These are phyloP conservation scores for Nectriaceae sp. DNA, from an alignment of 2,329 filamentous ascomycete species.

Conservation along the genomic window DNA sequence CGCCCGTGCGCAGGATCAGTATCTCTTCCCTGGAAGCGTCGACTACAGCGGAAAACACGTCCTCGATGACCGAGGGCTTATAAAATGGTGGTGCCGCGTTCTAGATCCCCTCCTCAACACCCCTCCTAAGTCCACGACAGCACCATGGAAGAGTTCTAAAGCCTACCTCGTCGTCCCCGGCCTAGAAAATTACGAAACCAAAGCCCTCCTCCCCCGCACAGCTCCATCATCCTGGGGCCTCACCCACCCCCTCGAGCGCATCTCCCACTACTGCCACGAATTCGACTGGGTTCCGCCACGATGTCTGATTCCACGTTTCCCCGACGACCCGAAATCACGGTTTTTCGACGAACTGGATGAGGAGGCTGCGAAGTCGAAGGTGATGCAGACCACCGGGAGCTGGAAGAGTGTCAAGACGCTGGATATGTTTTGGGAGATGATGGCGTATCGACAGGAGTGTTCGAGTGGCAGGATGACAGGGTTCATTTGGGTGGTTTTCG, in stretches of 20 bases:
- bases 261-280: conserved; percentile 63
- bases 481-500: conserved; percentile 91
- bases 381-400: conserved; percentile 59
- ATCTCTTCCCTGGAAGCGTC: conserved; percentile 90
- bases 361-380: conserved; percentile 63
- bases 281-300: conserved; percentile 68
- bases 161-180: conserved; percentile 88
- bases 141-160: conserved; percentile 52
- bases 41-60: conserved; percentile 87
- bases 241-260: conserved; percentile 67
- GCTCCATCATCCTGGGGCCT: conserved; percentile 62
- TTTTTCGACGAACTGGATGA: conserved; percentile 89
- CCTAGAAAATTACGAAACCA: conserved; percentile 77
- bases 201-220: conserved; percentile 70
- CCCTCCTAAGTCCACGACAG: conserved; percentile 37
- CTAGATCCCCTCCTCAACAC: conserved; percentile 71
- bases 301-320: conserved; percentile 86
- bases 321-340: conserved; percentile 91
- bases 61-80: conserved; percentile 82
- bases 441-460: conserved; percentile 95
- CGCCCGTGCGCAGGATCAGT: conserved; percentile 88
- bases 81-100: conserved; percentile 95
- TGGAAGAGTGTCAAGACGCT: conserved; percentile 85
- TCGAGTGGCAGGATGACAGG: conserved; percentile 90
- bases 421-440: conserved; percentile 98